Conservation (phyloP, 768 basidiomycete genomes). For the Cyclocybe cylindracea region DNA sequence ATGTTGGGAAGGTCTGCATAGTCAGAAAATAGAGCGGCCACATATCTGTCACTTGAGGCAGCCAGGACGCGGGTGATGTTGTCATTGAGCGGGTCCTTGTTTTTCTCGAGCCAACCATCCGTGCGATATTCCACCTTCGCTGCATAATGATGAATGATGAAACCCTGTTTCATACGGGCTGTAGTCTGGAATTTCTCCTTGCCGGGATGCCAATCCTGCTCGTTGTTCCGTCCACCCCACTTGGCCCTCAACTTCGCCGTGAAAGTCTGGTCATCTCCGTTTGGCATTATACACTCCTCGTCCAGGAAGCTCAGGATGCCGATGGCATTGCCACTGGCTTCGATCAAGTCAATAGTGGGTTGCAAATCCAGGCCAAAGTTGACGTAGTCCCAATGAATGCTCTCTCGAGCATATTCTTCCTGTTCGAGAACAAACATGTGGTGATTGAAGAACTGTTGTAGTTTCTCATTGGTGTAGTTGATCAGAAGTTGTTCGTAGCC, state of each 20-base stretch:
- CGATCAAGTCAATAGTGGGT: conserved; percentile 98
- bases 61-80: conserved; percentile 90
- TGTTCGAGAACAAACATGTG: conserved; percentile 99
- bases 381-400: conserved; percentile 97
- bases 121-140: conserved; percentile 96
- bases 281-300: conserved; percentile 99
- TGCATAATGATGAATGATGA: conserved; percentile 94
- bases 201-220: conserved; percentile 70
- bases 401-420: conserved; percentile 95
- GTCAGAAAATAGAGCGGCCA: conserved; percentile 84
- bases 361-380: conserved; percentile 98
- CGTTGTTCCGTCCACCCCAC: conserved; percentile 61
- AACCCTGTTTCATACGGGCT: conserved; percentile 84
- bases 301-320: conserved; percentile 93
- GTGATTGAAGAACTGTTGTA: conserved; percentile 98
- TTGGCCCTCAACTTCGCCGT: conserved; percentile 86
- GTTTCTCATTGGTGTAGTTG: conserved; percentile 98
- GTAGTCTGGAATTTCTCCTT: conserved; percentile 83
- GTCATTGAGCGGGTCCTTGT: conserved; percentile 98
- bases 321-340: conserved; percentile 75
- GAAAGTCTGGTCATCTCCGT: conserved; percentile 93
- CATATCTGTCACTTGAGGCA: conserved; percentile 77
- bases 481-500: conserved; percentile 97
- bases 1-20: conserved; percentile 54
- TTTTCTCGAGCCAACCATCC: conserved; percentile 98